Evolutionary conservation across 2,329 filamentous ascomycete species (phyloP), one percentile per base, ranked within the genome.

Genomic region (Pleurostoma richardsiae): DNA sequence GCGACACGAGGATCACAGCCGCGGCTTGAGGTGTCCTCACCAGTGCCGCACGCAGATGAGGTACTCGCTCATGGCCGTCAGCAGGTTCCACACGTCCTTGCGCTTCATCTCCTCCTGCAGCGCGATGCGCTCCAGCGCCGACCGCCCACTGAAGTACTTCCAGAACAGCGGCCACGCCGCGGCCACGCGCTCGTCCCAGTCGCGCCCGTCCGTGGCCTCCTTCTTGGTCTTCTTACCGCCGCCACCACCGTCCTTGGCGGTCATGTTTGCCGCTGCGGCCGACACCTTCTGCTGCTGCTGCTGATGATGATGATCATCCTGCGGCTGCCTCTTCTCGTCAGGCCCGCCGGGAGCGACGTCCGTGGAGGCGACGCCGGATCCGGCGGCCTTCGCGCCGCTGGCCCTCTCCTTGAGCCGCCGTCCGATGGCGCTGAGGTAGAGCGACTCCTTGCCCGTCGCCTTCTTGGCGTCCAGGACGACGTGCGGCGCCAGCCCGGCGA

Each of bases 91-190:
- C 10, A 90, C 77, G 55, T 88, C 85, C 68, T 92, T 95, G 47
- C 90, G 76, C 71, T 94, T 95, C 70, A 95, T 78, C 5, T 88
- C 87, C 67, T 96, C 90, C 47, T 86, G 79, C n/a, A 94, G 71
- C 1, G 87, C 82, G 54, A 99, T 86, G 56, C 91, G 84, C 69
- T 99, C 94, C 49, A 97, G 73, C 3, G 91, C 85, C 59, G 86
- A 84, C 47, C 77, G 79, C 1, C 94, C 94, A 63, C 97, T 91
- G 56, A 97, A 89, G 65, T 96, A 94, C 64, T 87, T 89, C 57
- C 85, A 78, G 56, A 96, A 82, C 40, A 77, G 72, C 3, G 82
- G 79, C 86, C 90, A 95, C 42, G 80, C 77, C 47, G 81, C 77
- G 39, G 80, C 74, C 10, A 88, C 65, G 49, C 82, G 79, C 11